Evolutionary conservation across 225 moss, liverwort and hornwort genomes (phyloP).

Genomic region (Bryoerythrophyllum caledonicum): DNA sequence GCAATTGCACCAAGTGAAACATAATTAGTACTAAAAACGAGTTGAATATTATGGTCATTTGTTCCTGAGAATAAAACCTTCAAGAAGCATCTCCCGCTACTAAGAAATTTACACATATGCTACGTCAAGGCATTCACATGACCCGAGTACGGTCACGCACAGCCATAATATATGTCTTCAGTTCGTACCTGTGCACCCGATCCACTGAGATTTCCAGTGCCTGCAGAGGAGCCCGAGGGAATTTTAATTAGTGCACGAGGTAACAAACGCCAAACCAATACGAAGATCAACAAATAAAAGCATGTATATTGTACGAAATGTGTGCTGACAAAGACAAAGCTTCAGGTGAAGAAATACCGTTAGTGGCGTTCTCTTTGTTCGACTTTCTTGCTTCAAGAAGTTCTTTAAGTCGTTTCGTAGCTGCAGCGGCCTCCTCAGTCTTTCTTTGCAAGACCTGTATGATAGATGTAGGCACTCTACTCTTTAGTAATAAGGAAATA

Average conservation of each 20-base stretch:
- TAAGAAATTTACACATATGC: neutral
- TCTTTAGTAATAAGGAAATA: neutral
- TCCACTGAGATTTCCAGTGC: conserved; percentile 45
- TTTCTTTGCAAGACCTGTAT: conserved; percentile 91
- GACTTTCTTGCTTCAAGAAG: conserved; percentile 83
- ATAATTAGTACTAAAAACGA: neutral
- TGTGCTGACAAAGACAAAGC: neutral
- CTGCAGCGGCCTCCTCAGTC: conserved; percentile 87
- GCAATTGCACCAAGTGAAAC: conserved; percentile 20
- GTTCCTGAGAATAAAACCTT: neutral
- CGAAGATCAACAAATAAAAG: neutral
- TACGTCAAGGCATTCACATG: neutral
- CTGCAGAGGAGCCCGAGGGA: conserved; percentile 21
- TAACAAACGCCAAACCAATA: neutral
- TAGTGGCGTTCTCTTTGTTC: conserved; percentile 51
- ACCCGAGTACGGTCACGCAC: neutral
- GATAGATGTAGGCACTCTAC: neutral
- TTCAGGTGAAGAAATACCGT: conserved; percentile 37
- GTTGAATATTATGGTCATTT: neutral
- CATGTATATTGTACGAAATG: neutral
- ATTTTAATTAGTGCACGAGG: conserved; percentile 12
- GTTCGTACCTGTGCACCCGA: conserved; percentile 46
- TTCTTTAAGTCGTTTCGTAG: conserved; percentile 89
- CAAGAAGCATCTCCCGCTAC: neutral
- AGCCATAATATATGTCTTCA: neutral